A percentile compares a stretch with the other conserved stretches of the same genome.
These are phyloP conservation scores for Aspergillus japonicus DNA, from an alignment of 2,329 filamentous ascomycete genomes.

Conservation along the genomic window DNA sequence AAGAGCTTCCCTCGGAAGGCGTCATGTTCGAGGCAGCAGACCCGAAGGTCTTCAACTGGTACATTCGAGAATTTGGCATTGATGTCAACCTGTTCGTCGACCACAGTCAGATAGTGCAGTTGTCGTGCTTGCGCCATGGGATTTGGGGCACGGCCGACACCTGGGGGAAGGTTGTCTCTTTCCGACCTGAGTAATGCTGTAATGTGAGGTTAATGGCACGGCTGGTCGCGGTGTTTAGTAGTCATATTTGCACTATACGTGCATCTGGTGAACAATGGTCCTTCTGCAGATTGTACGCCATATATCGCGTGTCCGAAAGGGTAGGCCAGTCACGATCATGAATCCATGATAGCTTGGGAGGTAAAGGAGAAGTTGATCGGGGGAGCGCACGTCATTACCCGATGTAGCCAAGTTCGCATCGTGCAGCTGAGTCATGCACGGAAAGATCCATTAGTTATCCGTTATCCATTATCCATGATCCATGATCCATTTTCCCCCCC, in stretches of 20 bases:
- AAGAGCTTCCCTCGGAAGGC: conserved; percentile 51
- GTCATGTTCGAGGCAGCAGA: conserved; percentile 62
- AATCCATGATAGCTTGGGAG: too few species aligned
- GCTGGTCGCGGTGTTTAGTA: neutral
- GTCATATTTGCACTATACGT: neutral
- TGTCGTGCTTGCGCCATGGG: conserved; percentile 51
- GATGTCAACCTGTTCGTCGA: conserved; percentile 60
- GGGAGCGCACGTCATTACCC: neutral
- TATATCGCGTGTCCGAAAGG: too few species aligned
- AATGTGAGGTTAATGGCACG: neutral
- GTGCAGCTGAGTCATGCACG: neutral
- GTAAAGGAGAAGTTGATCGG: too few species aligned
- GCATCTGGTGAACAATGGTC: neutral
- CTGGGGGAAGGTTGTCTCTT: conserved; percentile 53
- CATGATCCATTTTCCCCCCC: neutral
- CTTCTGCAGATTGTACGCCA: too few species aligned
- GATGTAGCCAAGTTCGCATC: neutral
- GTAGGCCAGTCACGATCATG: too few species aligned
- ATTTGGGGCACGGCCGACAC: conserved; percentile 59
- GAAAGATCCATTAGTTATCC: neutral
- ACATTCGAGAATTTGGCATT: conserved; percentile 56
- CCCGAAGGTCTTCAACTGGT: conserved; percentile 57
- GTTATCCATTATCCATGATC: too few species aligned
- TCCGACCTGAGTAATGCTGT: conserved; percentile 26
- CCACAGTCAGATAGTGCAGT: conserved; percentile 58